Base-by-base conservation (phyloP, 192 early-diverging fungal genomes). In the Linderina pennispora region DNA sequence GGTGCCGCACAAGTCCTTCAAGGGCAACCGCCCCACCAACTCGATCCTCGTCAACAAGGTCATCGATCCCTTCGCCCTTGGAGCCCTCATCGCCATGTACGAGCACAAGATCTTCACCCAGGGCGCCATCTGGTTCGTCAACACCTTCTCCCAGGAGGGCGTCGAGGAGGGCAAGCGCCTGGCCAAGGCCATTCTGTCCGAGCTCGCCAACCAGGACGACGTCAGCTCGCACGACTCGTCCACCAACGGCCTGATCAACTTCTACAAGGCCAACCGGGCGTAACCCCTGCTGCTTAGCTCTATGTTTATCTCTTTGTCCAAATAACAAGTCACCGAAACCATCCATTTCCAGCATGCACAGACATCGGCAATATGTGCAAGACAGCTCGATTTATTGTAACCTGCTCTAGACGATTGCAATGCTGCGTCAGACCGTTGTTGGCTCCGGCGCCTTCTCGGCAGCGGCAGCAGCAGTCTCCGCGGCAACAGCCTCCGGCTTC, bases 71-170 rank as follows among this genome's bases (percentile, higher is more conserved):
- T 80, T 79, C 26, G 91, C 89, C 3, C 77, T 99, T 3, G 96
- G 96, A 16, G 73, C 80, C n/a, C 61, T 99, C 54, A 88, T 99
- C 73, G 91, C 94, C 17, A 60, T 99, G 67, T 99, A 99, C 59
- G 96, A 99, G 77, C 96, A 99, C 85, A 99, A 99, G 83, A 99
- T 99, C 61, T 99, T 99, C 64, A 88, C 89, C 13, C 96, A 99
- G 74, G 94, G 96, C 40, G 86, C 91, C 23, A 84, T 99, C 54
- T 99, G 94, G 94, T 79, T 89, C 64, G 88, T 99, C 69, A 99
- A 99, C 80, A 91, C 88, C 26, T 97, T 89, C 59, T 93, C 96
- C 56, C 94, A 97, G 77, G 87, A 86, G 77, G 85, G 87, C 47
- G 96, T 99, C 40, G 96, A 99, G 74, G 83, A 97, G 31, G 96